phyloP scores from a whole-genome alignment of 1,284 basidiomycete species.

The Sphaerobolus stellatus region DNA sequence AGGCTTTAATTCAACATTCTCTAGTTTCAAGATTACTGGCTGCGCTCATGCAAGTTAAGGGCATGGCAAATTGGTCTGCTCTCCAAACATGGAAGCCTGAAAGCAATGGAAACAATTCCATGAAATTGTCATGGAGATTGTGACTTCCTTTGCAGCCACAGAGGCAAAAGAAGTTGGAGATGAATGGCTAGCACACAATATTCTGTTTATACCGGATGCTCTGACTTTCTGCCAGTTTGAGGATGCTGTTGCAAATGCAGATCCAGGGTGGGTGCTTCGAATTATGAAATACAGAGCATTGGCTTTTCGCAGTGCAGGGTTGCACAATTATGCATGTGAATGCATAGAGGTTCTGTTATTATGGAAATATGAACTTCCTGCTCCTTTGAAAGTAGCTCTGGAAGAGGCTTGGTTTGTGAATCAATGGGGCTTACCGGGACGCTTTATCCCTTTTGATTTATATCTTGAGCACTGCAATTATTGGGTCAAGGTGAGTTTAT shows the following conservation, averaged over 20 bases:
- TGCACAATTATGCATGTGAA: constrained; percentile 32
- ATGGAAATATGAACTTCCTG: constrained; percentile 26
- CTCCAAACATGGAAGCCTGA: constrained; percentile 20
- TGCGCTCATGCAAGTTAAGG: constrained; percentile 21
- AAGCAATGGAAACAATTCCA: constrained; percentile 14
- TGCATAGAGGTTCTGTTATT: constrained; percentile 25
- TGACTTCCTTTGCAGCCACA: constrained; percentile 17
- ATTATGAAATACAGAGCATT: constrained; percentile 27
- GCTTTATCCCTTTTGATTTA: constrained; percentile 21
- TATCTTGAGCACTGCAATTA: constrained; percentile 27
- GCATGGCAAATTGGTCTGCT: constrained; percentile 13
- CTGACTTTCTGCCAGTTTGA: constrained; percentile 30
- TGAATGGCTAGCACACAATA: constrained; percentile 22
- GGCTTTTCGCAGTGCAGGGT: constrained; percentile 26
- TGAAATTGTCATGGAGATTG: constrained; percentile 4
- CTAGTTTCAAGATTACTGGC: constrained; percentile 21
- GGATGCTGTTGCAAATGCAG: constrained; percentile 25
- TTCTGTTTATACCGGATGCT: constrained; percentile 28
- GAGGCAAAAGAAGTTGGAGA: constrained; percentile 17
- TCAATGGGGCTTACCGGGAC: constrained; percentile 18
- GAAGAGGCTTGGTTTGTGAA: constrained; percentile 29
- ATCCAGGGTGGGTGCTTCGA: constrained; percentile 26
- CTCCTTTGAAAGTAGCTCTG: constrained; percentile 15
- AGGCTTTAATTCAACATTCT: constrained; percentile 22
- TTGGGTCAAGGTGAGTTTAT: constrained; percentile 23